Evolutionary conservation across 148 eudicot species (phyloP).

Genomic region (Linanthus parryae): DNA sequence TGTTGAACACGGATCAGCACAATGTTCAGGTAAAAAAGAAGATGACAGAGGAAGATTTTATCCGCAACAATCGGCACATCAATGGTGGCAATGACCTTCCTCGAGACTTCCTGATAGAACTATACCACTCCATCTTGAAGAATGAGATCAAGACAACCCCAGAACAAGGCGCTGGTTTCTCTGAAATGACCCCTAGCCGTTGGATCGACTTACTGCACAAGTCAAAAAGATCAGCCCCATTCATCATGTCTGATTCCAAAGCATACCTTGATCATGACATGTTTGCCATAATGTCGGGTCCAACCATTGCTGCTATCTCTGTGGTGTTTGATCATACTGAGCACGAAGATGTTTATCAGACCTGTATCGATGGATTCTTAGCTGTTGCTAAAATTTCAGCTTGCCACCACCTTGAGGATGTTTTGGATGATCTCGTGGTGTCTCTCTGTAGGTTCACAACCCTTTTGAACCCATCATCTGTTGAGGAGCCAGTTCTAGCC

Average conservation of each 20-base stretch:
- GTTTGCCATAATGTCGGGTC: slow-evolving; percentile 91
- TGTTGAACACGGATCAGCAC: slow-evolving; percentile 95
- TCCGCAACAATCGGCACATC: slow-evolving; percentile 76
- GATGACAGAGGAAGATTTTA: slow-evolving; percentile 94
- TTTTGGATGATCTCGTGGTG: slow-evolving; percentile 78
- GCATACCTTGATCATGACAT: slow-evolving; percentile 79
- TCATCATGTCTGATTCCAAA: slow-evolving; percentile 58
- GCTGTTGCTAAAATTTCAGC: slow-evolving; percentile 86
- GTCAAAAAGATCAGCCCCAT: slow-evolving; percentile 62
- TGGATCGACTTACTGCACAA: slow-evolving; percentile 87
- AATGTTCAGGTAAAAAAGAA: slow-evolving; percentile 92
- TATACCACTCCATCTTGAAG: slow-evolving; percentile 71
- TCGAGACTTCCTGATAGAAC: slow-evolving; percentile 66
- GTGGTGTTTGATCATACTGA: slow-evolving; percentile 93
- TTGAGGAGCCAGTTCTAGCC: slow-evolving; percentile 74
- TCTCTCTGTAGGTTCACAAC: slow-evolving; percentile 92
- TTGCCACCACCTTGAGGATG: slow-evolving; percentile 68
- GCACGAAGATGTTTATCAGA: slow-evolving; percentile 72
- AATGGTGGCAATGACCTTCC: slow-evolving; percentile 96
- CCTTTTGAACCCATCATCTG: slow-evolving; percentile 58
- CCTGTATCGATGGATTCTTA: slow-evolving; percentile 84
- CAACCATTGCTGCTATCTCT: slow-evolving; percentile 89
- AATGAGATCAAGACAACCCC: slow-evolving; percentile 87
- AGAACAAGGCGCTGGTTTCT: slow-evolving; percentile 60
- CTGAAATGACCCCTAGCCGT: slow-evolving; percentile 59